Conservation (phyloP, 78 protist genomes). For the Pigoraptor vietnamica region DNA sequence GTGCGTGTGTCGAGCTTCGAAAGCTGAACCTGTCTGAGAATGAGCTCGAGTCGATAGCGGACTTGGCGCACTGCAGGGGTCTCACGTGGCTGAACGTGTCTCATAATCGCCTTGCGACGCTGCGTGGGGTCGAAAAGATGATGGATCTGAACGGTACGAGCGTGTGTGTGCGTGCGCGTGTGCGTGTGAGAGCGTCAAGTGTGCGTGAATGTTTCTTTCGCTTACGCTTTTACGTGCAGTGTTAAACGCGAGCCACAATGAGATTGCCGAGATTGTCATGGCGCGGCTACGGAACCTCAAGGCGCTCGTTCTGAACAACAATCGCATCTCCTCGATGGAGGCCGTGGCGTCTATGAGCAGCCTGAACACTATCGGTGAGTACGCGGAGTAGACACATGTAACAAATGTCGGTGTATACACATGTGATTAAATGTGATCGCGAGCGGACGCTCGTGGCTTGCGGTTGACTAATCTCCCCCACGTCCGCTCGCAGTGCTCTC, state of each 20-base stretch:
- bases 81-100: neutral
- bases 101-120: neutral
- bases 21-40: neutral
- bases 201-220: too few relatives aligned
- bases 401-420: neutral
- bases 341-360: neutral
- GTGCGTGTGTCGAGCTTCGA: neutral
- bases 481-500: conserved; percentile 2
- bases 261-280: neutral
- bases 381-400: neutral
- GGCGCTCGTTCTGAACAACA: conserved; percentile 25
- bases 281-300: neutral
- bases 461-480: neutral
- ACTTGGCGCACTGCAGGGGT: neutral
- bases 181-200: too few relatives aligned
- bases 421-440: too few relatives aligned
- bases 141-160: neutral
- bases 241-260: neutral
- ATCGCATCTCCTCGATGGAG: neutral
- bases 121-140: neutral
- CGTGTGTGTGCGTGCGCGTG: neutral
- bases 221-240: neutral
- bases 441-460: neutral
- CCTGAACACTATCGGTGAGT: conserved; percentile 4
- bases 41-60: neutral